phyloP scores from a whole-genome alignment of 345 rosid genomes.

The Moricandia moricandioides region DNA sequence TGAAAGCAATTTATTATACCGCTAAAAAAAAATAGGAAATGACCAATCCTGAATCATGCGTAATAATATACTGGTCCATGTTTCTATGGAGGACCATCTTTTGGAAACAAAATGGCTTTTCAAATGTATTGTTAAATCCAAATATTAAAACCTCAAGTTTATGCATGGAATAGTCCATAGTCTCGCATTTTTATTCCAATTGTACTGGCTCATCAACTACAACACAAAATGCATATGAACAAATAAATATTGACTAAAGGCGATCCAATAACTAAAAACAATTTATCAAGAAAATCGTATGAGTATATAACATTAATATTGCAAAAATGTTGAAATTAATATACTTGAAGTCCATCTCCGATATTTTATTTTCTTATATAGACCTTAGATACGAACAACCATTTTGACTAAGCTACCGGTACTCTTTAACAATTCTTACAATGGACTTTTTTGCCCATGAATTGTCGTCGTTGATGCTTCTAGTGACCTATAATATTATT shows the following conservation, averaged over 20 bases:
- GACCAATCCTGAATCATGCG: not conserved
- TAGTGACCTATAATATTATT: slow-evolving; percentile 11
- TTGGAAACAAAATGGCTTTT: not conserved
- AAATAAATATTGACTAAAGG: not conserved
- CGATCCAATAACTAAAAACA: not conserved
- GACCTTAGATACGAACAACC: too few relatives aligned
- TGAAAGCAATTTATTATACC: not conserved
- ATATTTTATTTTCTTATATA: not conserved
- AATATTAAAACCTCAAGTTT: not conserved
- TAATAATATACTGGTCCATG: not conserved
- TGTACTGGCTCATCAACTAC: not conserved
- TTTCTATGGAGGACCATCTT: not conserved
- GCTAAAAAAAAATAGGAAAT: not conserved
- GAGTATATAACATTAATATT: not conserved
- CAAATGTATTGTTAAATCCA: not conserved
- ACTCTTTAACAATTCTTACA: slow-evolving; percentile 10
- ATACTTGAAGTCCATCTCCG: not conserved
- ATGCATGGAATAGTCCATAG: not conserved
- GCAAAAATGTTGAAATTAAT: not conserved
- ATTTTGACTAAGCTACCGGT: slow-evolving; percentile 52
- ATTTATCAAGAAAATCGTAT: not conserved
- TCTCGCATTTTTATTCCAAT: not conserved
- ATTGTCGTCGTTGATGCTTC: not conserved
- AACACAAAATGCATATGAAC: not conserved
- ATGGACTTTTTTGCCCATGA: not conserved